Conservation (phyloP, 2,329 filamentous ascomycete genomes). For the Colletotrichum shisoi region DNA sequence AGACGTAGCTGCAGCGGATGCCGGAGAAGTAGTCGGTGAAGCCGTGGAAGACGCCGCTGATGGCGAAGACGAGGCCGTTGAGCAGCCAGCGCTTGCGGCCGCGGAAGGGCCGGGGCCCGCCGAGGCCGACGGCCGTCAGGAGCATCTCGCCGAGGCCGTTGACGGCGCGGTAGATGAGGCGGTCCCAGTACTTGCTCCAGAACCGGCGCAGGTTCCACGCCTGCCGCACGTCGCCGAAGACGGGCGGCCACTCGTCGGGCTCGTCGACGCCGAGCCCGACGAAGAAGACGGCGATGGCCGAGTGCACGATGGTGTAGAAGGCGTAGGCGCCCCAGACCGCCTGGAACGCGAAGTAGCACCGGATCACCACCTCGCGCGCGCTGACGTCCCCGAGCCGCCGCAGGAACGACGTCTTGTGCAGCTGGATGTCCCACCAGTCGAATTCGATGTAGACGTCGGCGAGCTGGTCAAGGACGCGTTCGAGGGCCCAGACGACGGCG, state of each 20-base stretch:
- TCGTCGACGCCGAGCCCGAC: conserved; percentile 29
- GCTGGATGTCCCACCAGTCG: neutral
- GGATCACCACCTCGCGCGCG: conserved; percentile 13
- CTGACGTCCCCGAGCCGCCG: conserved; percentile 20
- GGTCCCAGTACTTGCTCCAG: conserved; percentile 41
- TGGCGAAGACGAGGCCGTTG: conserved; percentile 34
- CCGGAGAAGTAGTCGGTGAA: conserved; percentile 19
- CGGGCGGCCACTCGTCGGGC: conserved; percentile 40
- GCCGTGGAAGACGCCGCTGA: conserved; percentile 34
- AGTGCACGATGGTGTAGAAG: conserved; percentile 30
- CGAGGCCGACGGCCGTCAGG: conserved; percentile 10
- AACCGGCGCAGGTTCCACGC: conserved; percentile 39
- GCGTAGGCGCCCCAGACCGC: conserved; percentile 31
- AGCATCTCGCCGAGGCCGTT: conserved; percentile 26
- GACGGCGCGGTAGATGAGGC: conserved; percentile 37
- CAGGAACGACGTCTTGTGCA: conserved; percentile 15
- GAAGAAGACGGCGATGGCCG: conserved; percentile 21
- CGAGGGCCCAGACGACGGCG: neutral
- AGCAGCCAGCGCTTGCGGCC: conserved; percentile 34
- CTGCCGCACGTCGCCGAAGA: conserved; percentile 40
- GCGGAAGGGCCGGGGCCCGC: conserved; percentile 8
- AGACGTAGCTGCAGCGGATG: conserved; percentile 21
- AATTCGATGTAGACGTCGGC: neutral
- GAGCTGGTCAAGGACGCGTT: neutral
- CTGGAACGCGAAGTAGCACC: conserved; percentile 26